phyloP scores from a whole-genome alignment of 257 asterid species.

The Cinchona pubescens region DNA sequence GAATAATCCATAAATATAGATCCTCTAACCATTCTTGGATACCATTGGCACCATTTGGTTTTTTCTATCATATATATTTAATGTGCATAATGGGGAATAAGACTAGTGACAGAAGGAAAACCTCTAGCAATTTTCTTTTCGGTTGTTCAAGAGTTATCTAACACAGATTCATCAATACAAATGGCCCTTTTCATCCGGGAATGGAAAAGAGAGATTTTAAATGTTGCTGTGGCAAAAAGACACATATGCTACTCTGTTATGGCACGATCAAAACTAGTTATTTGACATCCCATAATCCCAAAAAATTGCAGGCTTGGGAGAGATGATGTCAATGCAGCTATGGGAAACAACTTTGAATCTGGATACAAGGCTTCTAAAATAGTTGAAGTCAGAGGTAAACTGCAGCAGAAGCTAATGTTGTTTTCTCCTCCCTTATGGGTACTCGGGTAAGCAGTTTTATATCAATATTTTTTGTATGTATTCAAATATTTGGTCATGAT shows the following conservation, averaged over 20 bases:
- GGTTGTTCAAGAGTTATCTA: not conserved
- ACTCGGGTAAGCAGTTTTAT: slow-evolving; percentile 52
- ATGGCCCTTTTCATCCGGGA: not conserved
- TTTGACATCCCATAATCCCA: not conserved
- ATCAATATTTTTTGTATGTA: not conserved
- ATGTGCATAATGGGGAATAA: too few relatives aligned
- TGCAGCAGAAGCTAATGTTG: slow-evolving; percentile 78
- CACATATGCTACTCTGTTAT: not conserved
- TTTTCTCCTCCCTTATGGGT: slow-evolving; percentile 97
- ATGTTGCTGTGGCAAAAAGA: not conserved
- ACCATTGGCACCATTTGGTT: not conserved
- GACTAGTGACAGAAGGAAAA: not conserved
- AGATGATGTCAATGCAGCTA: slow-evolving; percentile 99
- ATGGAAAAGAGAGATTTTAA: not conserved
- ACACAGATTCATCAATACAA: not conserved
- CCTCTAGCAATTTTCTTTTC: not conserved
- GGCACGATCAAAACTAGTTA: not conserved
- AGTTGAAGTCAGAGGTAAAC: slow-evolving; percentile 76
- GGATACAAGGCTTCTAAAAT: slow-evolving; percentile 74
- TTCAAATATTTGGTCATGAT: not conserved
- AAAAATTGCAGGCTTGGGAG: slow-evolving; percentile 79
- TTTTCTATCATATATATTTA: too few relatives aligned
- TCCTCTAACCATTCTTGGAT: not conserved
- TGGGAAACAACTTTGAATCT: slow-evolving; percentile 98
- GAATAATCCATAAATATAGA: not conserved